These are phyloP conservation scores for Diaporthe helianthi DNA, from an alignment of 2,329 filamentous ascomycete species.

Conservation along the genomic window DNA sequence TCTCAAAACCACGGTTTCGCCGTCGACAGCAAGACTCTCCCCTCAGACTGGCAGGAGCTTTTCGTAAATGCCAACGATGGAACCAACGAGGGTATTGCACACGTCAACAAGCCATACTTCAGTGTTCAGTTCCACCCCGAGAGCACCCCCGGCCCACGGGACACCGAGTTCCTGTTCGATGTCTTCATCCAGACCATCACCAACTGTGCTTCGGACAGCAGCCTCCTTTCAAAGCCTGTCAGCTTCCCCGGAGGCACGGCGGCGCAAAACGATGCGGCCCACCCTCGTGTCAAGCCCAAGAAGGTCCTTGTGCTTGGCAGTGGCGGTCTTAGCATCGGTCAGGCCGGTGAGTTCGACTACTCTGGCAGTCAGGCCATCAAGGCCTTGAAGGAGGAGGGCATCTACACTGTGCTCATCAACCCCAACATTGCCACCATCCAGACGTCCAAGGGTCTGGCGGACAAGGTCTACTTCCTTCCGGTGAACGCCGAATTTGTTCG, in stretches of 20 bases:
- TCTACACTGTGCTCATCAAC: conserved; percentile 98
- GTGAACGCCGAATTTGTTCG: conserved; percentile 97
- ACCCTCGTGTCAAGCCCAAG: conserved; percentile 85
- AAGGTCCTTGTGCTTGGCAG: conserved; percentile 94
- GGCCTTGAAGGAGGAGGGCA: conserved; percentile 95
- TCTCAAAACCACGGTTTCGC: conserved; percentile 98
- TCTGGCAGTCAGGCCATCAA: conserved; percentile 99
- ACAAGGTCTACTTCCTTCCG: conserved; percentile 98
- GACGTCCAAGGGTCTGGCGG: conserved; percentile 94
- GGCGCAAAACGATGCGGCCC: conserved; percentile 77
- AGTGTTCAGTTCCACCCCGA: conserved; percentile 99
- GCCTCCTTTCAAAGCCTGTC: conserved; percentile 75
- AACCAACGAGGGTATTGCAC: conserved; percentile 97
- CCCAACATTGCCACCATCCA: conserved; percentile 99
- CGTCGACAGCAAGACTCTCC: conserved; percentile 80
- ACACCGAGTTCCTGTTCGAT: conserved; percentile 97
- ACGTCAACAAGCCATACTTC: conserved; percentile 86
- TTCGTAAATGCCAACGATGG: conserved; percentile 99
- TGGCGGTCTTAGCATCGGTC: conserved; percentile 95
- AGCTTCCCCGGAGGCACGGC: conserved; percentile 85
- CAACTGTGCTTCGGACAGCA: conserved; percentile 71
- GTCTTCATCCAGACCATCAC: conserved; percentile 90
- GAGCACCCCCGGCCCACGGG: conserved; percentile 91
- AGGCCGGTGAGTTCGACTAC: conserved; percentile 98
- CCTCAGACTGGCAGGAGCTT: conserved; percentile 85